Base-by-base conservation (phyloP, 805 yeast genomes). In the Saturnispora sanitii region DNA sequence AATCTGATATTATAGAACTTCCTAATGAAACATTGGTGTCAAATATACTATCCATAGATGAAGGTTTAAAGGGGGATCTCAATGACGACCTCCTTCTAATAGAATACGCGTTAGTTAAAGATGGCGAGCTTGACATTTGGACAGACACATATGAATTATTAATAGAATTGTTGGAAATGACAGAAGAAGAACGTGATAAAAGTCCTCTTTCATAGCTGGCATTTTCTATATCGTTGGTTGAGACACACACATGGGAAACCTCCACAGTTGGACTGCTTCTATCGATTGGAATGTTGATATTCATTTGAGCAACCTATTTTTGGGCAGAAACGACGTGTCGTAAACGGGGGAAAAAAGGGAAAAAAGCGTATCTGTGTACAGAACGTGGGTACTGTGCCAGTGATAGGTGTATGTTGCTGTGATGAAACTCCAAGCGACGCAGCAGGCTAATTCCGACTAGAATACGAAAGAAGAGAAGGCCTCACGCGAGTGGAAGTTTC, bases 131-230 rank as follows among this genome's bases (percentile, higher is more conserved):
- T 2, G 37, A 27, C 7, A 33, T 13, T 19, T 30, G 40, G 16
- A 9, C n/a, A 9, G 37, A n/a, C n/a, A n/a, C n/a, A n/a, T n/a
- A n/a, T n/a, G n/a, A 39, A 9, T 20, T 9, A 20, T 18, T 38
- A 3, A 12, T 25, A 12, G 27, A 8, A 12, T 12, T 25, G 11
- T 8, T 8, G 27, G 27, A 25, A 8, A 12, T 12, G 11, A 25
- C 11, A 11, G 42, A 33, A 4, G 42, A 39, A 8, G 42, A 39
- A 15, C 37, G 8, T 18, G 37, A 23, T 16, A 31, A 32, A 6
- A 19, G 23, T 6, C 6, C 30, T 7, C 6, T 12, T n/a, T 27
- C 30, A 6, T 6, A 27, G n/a, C n/a, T 16, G 6, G 6, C 21
- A 7, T 6, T 6, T 6, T 6, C 13, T 6, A n/a, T 6, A 15